These are phyloP conservation scores for Zygosaccharomyces lentus DNA, from an alignment of 805 yeast genomes.

Conservation along the genomic window DNA sequence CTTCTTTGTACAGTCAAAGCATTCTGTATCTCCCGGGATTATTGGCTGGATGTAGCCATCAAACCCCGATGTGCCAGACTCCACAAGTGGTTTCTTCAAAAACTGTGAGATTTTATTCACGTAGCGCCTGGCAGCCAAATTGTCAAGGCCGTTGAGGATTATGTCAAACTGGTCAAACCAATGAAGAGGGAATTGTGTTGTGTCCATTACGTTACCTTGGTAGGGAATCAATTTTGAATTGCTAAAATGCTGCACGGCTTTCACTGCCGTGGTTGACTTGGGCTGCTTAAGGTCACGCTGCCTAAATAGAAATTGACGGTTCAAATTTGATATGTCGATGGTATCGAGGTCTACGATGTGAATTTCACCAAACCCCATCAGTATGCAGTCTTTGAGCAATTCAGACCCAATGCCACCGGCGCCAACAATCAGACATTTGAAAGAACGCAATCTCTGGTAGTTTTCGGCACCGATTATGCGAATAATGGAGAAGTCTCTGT, in stretches of 20 bases:
- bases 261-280: constrained; percentile 78
- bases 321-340: constrained; percentile 85
- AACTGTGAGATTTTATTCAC: constrained; percentile 82
- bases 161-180: constrained; percentile 78
- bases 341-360: constrained; percentile 95
- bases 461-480: constrained; percentile 29
- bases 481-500: constrained; percentile 22
- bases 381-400: constrained; percentile 69
- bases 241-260: constrained; percentile 74
- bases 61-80: constrained; percentile 92
- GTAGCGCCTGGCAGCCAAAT: constrained; percentile 84
- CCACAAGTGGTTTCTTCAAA: constrained; percentile 72
- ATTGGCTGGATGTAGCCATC: constrained; percentile 95
- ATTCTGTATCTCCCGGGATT: constrained; percentile 74
- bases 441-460: constrained; percentile 25
- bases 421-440: constrained; percentile 78
- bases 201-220: constrained; percentile 85
- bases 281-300: constrained; percentile 86
- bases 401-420: constrained; percentile 98
- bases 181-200: constrained; percentile 57
- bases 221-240: constrained; percentile 65
- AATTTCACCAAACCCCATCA: constrained; percentile 80
- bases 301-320: constrained; percentile 88
- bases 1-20: constrained; percentile 87
- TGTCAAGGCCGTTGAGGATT: constrained; percentile 90